phyloP scores from a whole-genome alignment of 148 eudicot genomes.

The Rhododendron henanense region DNA sequence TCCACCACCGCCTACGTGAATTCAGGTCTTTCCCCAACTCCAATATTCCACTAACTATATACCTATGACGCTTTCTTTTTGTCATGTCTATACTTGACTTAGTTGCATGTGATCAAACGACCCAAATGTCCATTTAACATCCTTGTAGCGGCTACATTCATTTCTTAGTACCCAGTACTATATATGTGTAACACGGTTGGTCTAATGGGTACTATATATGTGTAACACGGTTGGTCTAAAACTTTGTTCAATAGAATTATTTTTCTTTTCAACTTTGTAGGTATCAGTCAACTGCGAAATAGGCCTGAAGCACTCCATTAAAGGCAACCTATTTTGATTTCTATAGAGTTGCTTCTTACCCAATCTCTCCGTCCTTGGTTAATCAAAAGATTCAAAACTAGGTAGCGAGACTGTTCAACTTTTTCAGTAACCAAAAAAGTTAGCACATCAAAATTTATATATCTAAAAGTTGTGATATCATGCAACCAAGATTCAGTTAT shows the following conservation, averaged over 20 bases:
- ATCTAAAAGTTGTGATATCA: background rate
- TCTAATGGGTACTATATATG: background rate
- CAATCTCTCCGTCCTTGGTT: background rate
- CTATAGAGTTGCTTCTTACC: background rate
- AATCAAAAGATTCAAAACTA: background rate
- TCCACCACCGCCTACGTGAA: background rate
- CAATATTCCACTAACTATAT: background rate
- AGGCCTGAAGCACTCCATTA: background rate
- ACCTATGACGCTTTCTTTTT: background rate
- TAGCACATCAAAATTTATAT: background rate
- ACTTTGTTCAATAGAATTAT: no score
- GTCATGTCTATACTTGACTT: background rate
- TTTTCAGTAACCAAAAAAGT: background rate
- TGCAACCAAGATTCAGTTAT: background rate
- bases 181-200: background rate
- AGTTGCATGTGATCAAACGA: no score
- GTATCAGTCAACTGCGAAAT: background rate
- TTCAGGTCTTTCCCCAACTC: background rate
- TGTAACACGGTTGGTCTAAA: background rate
- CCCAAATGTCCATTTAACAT: background rate
- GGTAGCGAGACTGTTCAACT: background rate
- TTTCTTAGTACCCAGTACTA: background rate
- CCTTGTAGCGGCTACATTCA: background rate
- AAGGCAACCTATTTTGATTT: background rate
- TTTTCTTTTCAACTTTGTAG: background rate